Base-by-base conservation (phyloP, 1,284 basidiomycete species). In the Cutaneotrichosporon dermatis region DNA sequence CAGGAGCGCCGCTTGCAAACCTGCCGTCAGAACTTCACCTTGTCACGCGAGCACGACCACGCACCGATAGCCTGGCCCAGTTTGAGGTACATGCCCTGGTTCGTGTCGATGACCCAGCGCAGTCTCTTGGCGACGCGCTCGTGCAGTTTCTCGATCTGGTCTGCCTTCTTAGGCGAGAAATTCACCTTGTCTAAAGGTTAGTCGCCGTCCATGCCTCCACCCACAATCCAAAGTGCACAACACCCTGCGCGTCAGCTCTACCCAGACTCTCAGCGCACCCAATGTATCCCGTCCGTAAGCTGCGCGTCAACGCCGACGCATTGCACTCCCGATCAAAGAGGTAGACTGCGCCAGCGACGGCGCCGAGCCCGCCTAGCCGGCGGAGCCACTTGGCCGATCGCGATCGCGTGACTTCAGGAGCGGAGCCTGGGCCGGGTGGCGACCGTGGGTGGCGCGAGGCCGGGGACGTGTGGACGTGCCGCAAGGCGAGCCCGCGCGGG, bases 31-130 rank as follows among this genome's bases (percentile, higher is more conserved):
- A n/a, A 11, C 15, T 11, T 11, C 16, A 25, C 15, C 4, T 9
- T 4, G 44, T 16, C 15, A 9, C 34, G 35, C 35, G 12, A n/a
- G 15, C 15, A 9, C 34, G 35, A 25, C 25, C 25, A 59, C 69
- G 41, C 16, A 75, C 73, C 74, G 33, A 80, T 60, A 3, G 64
- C 79, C 81, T 76, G 74, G 80, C 89, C 91, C 40, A 93, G 88
- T 75, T 95, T 95, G 70, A 94, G 89, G 75, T 93, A 94, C 8
- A 94, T 79, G 2, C 92, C 92, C 46, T 88, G 87, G 74, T 93
- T 93, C 16, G 82, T 82, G 3, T 85, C 87, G 65, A 92, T 85
- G 50, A 92, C 81, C 72, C 86, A 79, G 65, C 86, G 86, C 49
- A 95, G 79, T 51, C 89, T 80, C n/a, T 85, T 79, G 0, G 90